Conservation (phyloP, 495 filamentous ascomycete genomes). For the Penicillium parvum region DNA sequence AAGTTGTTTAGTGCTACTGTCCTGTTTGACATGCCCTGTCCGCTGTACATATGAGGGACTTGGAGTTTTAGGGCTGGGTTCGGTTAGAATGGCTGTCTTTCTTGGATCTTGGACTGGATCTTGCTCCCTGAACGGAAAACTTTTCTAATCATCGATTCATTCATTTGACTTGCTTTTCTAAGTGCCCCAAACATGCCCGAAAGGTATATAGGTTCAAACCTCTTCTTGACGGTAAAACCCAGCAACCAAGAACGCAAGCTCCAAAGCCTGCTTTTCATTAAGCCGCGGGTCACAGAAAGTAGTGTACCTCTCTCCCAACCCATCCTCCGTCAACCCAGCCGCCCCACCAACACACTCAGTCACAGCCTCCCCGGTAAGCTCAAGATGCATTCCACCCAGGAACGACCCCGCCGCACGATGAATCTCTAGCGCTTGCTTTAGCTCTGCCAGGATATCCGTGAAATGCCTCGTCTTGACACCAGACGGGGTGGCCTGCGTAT, state of each 20-base stretch:
- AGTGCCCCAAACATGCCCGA: too few species aligned
- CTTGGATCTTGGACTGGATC: neutral
- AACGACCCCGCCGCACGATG: slow-evolving; percentile 78
- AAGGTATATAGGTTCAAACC: slow-evolving; percentile 5
- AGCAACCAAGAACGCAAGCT: slow-evolving; percentile 90
- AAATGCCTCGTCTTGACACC: slow-evolving; percentile 87
- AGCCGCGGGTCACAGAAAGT: slow-evolving; percentile 92
- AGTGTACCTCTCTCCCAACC: slow-evolving; percentile 81
- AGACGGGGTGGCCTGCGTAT: slow-evolving; percentile 55
- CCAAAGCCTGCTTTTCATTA: slow-evolving; percentile 96
- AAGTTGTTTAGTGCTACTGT: too few species aligned
- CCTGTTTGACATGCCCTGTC: too few species aligned
- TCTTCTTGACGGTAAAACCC: slow-evolving; percentile 62
- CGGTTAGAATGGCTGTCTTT: too few species aligned
- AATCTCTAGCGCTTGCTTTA: slow-evolving; percentile 72
- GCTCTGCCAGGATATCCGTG: slow-evolving; percentile 77
- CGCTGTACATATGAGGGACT: slow-evolving; percentile 21
- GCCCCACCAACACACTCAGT: slow-evolving; percentile 95
- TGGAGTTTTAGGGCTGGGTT: slow-evolving; percentile 4
- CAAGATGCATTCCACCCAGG: slow-evolving; percentile 90
- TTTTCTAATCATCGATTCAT: neutral
- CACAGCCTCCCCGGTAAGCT: slow-evolving; percentile 91
- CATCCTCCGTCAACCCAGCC: slow-evolving; percentile 79
- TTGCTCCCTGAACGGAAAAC: neutral
- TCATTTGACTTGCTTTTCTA: neutral